Conservation (phyloP, 352 stramenopile species). For the Phytopythium vexans region DNA sequence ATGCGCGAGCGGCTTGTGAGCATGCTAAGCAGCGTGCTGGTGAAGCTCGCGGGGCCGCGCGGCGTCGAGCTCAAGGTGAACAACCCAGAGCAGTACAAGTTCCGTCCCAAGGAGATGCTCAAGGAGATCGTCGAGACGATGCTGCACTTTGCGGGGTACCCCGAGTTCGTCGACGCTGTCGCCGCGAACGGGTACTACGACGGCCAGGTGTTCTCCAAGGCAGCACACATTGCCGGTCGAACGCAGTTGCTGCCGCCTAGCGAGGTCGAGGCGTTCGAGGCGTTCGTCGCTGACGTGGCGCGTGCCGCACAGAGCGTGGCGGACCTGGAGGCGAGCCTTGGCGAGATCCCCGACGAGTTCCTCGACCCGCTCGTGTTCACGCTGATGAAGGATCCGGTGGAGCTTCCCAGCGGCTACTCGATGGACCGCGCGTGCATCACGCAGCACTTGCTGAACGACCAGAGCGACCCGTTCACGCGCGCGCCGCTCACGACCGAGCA, state of each 20-base stretch:
- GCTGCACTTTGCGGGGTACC: constrained; percentile 90
- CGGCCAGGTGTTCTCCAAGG: constrained; percentile 67
- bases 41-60: constrained; percentile 92
- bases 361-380: constrained; percentile 94
- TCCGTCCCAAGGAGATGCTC: constrained; percentile 97
- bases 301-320: constrained; percentile 37
- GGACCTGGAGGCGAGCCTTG: constrained; percentile 74
- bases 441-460: constrained; percentile 96
- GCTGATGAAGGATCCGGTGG: constrained; percentile 96
- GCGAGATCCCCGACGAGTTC: constrained; percentile 96
- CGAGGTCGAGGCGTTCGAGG: constrained; percentile 46
- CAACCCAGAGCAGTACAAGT: constrained; percentile 98
- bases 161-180: constrained; percentile 90
- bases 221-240: constrained; percentile 57
- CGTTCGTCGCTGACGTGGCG: constrained; percentile 58
- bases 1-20: constrained; percentile 93
- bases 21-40: constrained; percentile 96
- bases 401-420: constrained; percentile 83
- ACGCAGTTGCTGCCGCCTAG: constrained; percentile 53
- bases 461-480: constrained; percentile 96
- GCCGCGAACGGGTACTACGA: constrained; percentile 90
- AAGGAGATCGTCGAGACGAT: constrained; percentile 95
- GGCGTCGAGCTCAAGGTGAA: constrained; percentile 95
- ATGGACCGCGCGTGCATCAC: constrained; percentile 95
- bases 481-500: constrained; percentile 79